Evolutionary conservation across 73 alveolate species (phyloP), one percentile per base, ranked within the genome.

Genomic region (Halteria grandinella): DNA sequence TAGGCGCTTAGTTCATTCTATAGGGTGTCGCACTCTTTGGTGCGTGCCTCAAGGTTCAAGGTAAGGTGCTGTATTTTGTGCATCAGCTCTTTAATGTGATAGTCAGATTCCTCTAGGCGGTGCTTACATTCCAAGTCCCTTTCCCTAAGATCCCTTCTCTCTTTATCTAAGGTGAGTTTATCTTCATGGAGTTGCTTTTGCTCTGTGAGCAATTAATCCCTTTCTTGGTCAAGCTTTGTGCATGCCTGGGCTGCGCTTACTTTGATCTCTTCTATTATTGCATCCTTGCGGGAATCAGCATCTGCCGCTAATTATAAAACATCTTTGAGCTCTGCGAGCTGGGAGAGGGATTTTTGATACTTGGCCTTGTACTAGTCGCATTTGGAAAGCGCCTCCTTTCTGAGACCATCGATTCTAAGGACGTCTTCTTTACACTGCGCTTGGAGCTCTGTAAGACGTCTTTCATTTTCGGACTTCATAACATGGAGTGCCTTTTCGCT

Each of bases 191-290:
- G 12, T 20, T 37, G 31, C 0, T n/a, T n/a, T n/a, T n/a, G n/a
- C n/a, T n/a, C n/a, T n/a, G n/a, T n/a, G n/a, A n/a, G n/a, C n/a
- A n/a, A n/a, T n/a, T n/a, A n/a, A n/a, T 83, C 78, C 50, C 36
- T 53, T 33, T 85, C 90, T 18, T 85, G 25, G 18, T 48, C 83
- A 12, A 85, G 59, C 17, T 55, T 75, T 10, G 21, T 41, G 27
- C 41, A 37, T 2, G 48, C 40, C 1, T 33, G 54, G 18, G 58
- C 62, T 12, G 69, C n/a, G 2, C 75, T 54, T 23, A 53, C 75
- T 34, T 64, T 78, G 6, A 85, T 73, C 39, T 85, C 94, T 54
- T 54, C 83, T 0, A 85, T 64, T 37, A 76, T 54, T 14, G 66
- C 83, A 10, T 73, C 85, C 32, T 72, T 69, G 70, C 69, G 77